A percentile compares a stretch with the other conserved stretches of the same genome.
Evolutionary conservation across 176 grass and related monocot genomes (phyloP).

Genomic region (Cenchrus fungigraminus): DNA sequence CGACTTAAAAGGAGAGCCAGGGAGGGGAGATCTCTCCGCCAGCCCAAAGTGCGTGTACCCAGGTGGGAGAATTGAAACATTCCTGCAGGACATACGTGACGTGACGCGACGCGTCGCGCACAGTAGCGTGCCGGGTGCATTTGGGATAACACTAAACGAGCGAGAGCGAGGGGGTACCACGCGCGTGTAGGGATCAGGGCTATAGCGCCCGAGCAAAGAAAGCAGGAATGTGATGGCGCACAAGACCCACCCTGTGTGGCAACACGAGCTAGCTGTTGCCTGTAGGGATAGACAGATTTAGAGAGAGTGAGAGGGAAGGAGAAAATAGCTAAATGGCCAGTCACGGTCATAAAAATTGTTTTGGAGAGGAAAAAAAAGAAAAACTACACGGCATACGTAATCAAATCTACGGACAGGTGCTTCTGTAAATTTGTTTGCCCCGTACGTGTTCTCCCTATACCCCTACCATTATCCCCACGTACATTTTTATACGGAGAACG

Average conservation of each 20-base stretch:
- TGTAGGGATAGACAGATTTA: slow-evolving; percentile 20
- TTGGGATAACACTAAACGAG: background rate
- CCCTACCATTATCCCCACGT: background rate
- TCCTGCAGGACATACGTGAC: slow-evolving; percentile 31
- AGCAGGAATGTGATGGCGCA: slow-evolving; percentile 20
- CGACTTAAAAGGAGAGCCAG: background rate
- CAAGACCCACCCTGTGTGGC: background rate
- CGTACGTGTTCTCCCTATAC: background rate
- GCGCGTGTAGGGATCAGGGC: slow-evolving; percentile 12
- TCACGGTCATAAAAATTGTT: background rate
- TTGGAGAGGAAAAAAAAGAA: background rate
- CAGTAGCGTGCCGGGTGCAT: slow-evolving; percentile 45
- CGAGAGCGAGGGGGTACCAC: too few species aligned
- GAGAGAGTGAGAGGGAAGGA: background rate
- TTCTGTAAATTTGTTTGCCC: background rate
- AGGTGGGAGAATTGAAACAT: slow-evolving; percentile 35
- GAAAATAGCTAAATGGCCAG: background rate
- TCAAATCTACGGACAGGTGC: slow-evolving; percentile 1
- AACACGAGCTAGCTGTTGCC: background rate
- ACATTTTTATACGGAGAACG: background rate
- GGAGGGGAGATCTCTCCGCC: background rate
- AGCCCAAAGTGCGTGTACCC: background rate
- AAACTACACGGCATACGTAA: background rate
- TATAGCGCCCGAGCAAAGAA: background rate
- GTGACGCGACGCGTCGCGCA: slow-evolving; percentile 39